Conservation (phyloP, 2,329 filamentous ascomycete species). For the Exophiala sideris region DNA sequence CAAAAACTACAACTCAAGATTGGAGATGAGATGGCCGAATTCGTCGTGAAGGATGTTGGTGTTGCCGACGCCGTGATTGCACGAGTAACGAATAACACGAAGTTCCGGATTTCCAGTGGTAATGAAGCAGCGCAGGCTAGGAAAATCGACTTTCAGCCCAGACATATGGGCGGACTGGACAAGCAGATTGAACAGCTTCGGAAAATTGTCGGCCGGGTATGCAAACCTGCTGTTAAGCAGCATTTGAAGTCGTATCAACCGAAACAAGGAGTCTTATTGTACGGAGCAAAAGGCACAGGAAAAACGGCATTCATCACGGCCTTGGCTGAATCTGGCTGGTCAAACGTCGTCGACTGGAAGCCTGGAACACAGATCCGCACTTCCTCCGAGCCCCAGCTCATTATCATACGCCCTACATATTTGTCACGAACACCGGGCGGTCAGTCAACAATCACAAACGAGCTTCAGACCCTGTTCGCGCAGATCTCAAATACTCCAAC, state of each 20-base stretch:
- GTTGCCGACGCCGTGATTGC: slow-evolving; percentile 14
- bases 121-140: background rate
- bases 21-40: slow-evolving; percentile 31
- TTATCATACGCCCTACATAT: slow-evolving; percentile 17
- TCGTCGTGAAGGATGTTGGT: slow-evolving; percentile 25
- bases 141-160: slow-evolving; percentile 15
- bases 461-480: slow-evolving; percentile 40
- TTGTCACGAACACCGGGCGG: slow-evolving; percentile 27
- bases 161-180: slow-evolving; percentile 21
- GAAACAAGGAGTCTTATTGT: slow-evolving; percentile 64
- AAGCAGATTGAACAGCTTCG: slow-evolving; percentile 17
- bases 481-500: slow-evolving; percentile 52
- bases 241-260: slow-evolving; percentile 21
- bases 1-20: slow-evolving; percentile 16
- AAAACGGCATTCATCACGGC: slow-evolving; percentile 72
- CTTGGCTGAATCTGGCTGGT: slow-evolving; percentile 67
- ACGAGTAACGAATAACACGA: slow-evolving; percentile 14
- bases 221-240: slow-evolving; percentile 7
- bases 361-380: slow-evolving; percentile 48
- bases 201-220: slow-evolving; percentile 18
- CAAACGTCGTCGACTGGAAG: slow-evolving; percentile 55
- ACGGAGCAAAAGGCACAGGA: slow-evolving; percentile 80
- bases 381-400: slow-evolving; percentile 27
- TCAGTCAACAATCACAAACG: slow-evolving; percentile 34
- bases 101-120: slow-evolving; percentile 9